phyloP scores from a whole-genome alignment of 1,139 yeast species.

The Geotrichum reessii region DNA sequence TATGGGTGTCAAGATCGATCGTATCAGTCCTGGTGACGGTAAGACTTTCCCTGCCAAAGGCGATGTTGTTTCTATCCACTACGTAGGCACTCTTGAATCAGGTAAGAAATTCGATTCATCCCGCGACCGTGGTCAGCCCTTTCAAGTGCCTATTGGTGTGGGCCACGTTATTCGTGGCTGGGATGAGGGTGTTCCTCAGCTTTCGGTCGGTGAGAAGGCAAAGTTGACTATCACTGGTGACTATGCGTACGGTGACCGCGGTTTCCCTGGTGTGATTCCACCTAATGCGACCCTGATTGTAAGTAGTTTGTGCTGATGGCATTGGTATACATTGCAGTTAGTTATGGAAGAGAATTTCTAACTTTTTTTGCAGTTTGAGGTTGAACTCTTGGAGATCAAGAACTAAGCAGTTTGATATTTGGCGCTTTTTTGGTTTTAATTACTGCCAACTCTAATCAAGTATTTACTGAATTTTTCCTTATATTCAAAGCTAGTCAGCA shows the following conservation, averaged over 20 bases:
- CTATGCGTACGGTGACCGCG: slow-evolving; percentile 90
- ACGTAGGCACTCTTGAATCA: slow-evolving; percentile 88
- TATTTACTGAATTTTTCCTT: background rate
- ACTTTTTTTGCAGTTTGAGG: slow-evolving; percentile 54
- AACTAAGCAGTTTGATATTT: slow-evolving; percentile 2
- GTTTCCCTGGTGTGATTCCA: slow-evolving; percentile 93
- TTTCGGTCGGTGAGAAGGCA: slow-evolving; percentile 89
- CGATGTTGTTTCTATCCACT: slow-evolving; percentile 79
- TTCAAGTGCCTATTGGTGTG: slow-evolving; percentile 88
- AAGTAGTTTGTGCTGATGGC: slow-evolving; percentile 18
- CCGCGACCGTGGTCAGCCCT: slow-evolving; percentile 88
- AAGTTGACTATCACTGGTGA: slow-evolving; percentile 86
- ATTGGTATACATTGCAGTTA: background rate
- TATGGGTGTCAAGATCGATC: slow-evolving; percentile 40
- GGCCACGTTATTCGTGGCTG: slow-evolving; percentile 96
- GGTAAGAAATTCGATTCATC: slow-evolving; percentile 96
- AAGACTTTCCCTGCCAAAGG: slow-evolving; percentile 79
- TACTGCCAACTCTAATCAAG: background rate
- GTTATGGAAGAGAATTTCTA: background rate
- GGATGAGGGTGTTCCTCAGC: slow-evolving; percentile 89
- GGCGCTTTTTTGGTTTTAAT: background rate
- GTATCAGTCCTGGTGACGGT: slow-evolving; percentile 55
- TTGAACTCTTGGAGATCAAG: slow-evolving; percentile 79
- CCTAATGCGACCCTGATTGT: slow-evolving; percentile 84
- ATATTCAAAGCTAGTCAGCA: background rate